Base-by-base conservation (phyloP, 495 filamentous ascomycete genomes). In the Aspergillus ellipticus region DNA sequence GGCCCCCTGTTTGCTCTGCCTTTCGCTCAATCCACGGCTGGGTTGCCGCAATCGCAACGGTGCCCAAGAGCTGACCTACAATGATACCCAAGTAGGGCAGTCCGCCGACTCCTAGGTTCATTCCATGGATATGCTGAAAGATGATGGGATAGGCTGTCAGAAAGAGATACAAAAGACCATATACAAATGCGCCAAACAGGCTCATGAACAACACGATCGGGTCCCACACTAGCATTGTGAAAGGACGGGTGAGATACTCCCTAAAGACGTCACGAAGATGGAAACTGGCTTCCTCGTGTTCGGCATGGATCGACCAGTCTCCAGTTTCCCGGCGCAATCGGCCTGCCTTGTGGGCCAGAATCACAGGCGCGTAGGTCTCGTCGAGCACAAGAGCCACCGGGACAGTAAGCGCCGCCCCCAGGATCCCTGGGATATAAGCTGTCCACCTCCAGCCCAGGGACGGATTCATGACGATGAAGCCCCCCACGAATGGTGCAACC, bases 301-400 rank as follows among this genome's bases (percentile, higher is more conserved):
- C 92, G 39, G 92, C 92, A 71, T 96, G 92, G 60, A 97, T 95
- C 45, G 90, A 89, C 90, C 92, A 96, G 74, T 96, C 94, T 65
- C 85, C 82, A 0, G 91, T 96, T 37, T 89, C 74, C 6, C 89
- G 88, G 41, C 92, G 89, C 22, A 97, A 76, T 54, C 91, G 85
- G 0, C 81, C 64, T 1, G 92, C 92, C 72, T 96, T 96, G 5
- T 70, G 65, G 37, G 93, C 81, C 0, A 96, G 78, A 53, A 97
- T 85, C 6, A 90, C 76, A 0, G 92, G 91, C 17, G 90, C 89
- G 63, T 96, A 97, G 0, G 92, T 89, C 70, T 97, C 92, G 60
- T 83, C 62, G 22, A 94, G 79, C 77, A 93, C 92, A 58, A 95
- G 41, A 0, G 93, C 53, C 61, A 89, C 81, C 42, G 94, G 73